Conservation (phyloP, 306 rosid genomes). For the Spatholobus suberectus region DNA sequence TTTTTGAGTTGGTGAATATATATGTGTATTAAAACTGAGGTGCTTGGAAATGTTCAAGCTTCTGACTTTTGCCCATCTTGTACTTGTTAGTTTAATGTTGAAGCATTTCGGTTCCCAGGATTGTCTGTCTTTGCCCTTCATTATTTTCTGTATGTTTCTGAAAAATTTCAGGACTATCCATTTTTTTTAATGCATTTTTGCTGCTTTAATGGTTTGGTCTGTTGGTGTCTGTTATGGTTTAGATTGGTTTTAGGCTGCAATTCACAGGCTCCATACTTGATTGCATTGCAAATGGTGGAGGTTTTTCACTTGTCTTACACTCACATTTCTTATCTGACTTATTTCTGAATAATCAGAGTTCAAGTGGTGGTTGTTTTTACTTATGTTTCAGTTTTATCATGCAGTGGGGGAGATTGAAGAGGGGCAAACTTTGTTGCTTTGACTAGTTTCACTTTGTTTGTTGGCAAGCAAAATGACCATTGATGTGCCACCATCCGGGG, state of each 20-base stretch:
- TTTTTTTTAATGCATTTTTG: not conserved
- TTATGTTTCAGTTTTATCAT: conserved; percentile 17
- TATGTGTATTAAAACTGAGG: not conserved
- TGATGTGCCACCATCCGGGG: conserved; percentile 61
- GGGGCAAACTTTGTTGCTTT: conserved; percentile 26
- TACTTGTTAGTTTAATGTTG: conserved; percentile 12
- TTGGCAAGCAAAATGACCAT: conserved; percentile 60
- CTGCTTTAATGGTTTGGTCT: not conserved
- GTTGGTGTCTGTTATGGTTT: conserved; percentile 24
- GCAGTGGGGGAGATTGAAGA: conserved; percentile 35
- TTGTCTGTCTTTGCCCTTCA: conserved; percentile 14
- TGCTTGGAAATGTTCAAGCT: conserved; percentile 5
- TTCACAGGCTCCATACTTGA: not conserved
- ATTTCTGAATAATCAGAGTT: conserved; percentile 1
- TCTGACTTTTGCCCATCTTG: conserved; percentile 20
- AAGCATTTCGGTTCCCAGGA: conserved; percentile 33
- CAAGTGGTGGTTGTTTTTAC: not conserved
- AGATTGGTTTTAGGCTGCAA: conserved; percentile 21
- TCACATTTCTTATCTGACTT: conserved; percentile 8
- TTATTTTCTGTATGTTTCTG: not conserved
- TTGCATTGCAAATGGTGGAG: not conserved
- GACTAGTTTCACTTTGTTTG: conserved; percentile 37
- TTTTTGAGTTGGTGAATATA: not conserved
- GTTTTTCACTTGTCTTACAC: not conserved
- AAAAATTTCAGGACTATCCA: not conserved